Percentiles rank a stretch among this genome's conserved stretches.
These are phyloP conservation scores for Hemisphaericaspora xylanilytica DNA, from an alignment of 1,139 yeast species.

Conservation along the genomic window DNA sequence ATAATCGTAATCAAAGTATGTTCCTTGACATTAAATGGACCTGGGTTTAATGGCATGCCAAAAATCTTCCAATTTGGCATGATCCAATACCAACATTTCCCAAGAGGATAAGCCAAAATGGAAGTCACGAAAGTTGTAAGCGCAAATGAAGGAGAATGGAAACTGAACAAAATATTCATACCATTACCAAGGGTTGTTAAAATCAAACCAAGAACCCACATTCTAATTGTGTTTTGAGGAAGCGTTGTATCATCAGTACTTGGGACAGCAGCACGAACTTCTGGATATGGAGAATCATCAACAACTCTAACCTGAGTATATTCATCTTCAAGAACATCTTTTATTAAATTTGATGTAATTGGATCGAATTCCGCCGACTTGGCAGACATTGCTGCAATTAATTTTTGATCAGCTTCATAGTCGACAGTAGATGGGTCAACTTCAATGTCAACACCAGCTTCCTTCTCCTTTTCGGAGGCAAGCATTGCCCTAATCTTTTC, in stretches of 20 bases:
- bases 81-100: conserved; percentile 47
- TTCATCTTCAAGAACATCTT: conserved; percentile 34
- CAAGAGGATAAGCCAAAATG: conserved; percentile 62
- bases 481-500: conserved; percentile 19
- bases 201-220: conserved; percentile 55
- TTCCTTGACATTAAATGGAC: conserved; percentile 64
- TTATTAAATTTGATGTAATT: conserved; percentile 27
- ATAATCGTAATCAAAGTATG: conserved; percentile 64
- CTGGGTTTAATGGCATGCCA: conserved; percentile 52
- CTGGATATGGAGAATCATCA: conserved; percentile 65
- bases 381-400: conserved; percentile 30
- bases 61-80: conserved; percentile 46
- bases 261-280: conserved; percentile 69
- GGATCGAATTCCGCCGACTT: conserved; percentile 39
- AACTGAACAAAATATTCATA: conserved; percentile 57
- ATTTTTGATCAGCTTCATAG: conserved; percentile 22
- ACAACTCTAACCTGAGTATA: conserved; percentile 43
- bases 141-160: conserved; percentile 55
- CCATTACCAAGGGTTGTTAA: conserved; percentile 61
- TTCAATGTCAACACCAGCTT: conserved; percentile 7
- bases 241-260: conserved; percentile 53
- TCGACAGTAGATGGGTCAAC: conserved; percentile 18
- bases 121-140: conserved; percentile 58
- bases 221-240: conserved; percentile 61
- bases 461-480: conserved; percentile 10